Conservation (phyloP, 2,329 filamentous ascomycete species). For the Colletotrichum cordylinicola region DNA sequence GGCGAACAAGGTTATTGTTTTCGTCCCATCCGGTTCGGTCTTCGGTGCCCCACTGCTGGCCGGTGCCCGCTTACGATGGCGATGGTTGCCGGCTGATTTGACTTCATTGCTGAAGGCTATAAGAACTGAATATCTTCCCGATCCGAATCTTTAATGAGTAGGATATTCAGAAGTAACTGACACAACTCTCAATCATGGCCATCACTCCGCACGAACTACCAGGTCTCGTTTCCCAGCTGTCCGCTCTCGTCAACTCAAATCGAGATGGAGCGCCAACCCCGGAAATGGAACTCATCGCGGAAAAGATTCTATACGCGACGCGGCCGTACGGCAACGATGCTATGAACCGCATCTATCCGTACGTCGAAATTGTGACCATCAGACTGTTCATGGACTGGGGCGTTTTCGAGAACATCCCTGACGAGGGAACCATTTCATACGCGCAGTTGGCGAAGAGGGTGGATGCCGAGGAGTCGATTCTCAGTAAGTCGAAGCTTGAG, state of each 20-base stretch:
- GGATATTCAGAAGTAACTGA: neutral
- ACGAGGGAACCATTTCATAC: slow-evolving; percentile 30
- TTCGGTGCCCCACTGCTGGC: neutral
- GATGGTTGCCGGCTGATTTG: neutral
- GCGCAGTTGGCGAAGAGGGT: slow-evolving; percentile 31
- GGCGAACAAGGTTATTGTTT: neutral
- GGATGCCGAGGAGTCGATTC: slow-evolving; percentile 29
- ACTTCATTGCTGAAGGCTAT: neutral
- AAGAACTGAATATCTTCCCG: neutral
- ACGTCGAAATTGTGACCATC: neutral
- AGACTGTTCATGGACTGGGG: slow-evolving; percentile 35
- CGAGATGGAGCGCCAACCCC: neutral
- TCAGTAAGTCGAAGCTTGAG: slow-evolving; percentile 19
- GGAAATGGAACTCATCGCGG: neutral
- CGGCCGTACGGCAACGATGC: neutral
- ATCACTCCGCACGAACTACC: neutral
- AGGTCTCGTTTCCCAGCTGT: neutral
- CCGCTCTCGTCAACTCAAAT: neutral
- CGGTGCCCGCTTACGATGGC: neutral
- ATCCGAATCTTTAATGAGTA: too few relatives aligned
- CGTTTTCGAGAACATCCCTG: slow-evolving; percentile 36
- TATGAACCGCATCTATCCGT: neutral
- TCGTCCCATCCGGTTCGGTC: neutral
- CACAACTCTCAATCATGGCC: neutral
- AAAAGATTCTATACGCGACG: neutral